These are phyloP conservation scores for Phialophora verrucosa DNA, from an alignment of 2,329 filamentous ascomycete genomes.

Conservation along the genomic window DNA sequence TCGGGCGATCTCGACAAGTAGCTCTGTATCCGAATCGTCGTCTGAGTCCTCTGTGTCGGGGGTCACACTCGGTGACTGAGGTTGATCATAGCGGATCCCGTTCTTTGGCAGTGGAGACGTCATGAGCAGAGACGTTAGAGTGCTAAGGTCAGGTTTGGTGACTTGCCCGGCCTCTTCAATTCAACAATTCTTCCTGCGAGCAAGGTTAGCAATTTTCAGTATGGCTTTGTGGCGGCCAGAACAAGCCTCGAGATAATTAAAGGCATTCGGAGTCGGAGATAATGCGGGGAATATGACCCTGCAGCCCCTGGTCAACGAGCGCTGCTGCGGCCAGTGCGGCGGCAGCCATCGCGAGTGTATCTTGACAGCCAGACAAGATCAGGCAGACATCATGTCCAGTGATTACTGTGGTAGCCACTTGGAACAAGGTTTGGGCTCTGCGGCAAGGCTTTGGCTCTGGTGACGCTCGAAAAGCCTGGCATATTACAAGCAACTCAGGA, in stretches of 20 bases:
- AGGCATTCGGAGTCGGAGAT: constrained; percentile 1
- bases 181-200: not conserved
- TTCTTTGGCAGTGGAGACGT: not conserved
- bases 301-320: not conserved
- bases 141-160: not conserved
- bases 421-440: not conserved
- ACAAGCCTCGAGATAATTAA: not conserved
- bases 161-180: not conserved
- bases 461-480: not conserved
- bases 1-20: not conserved
- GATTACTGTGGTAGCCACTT: not conserved
- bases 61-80: not conserved
- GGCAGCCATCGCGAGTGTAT: not conserved
- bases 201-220: not conserved
- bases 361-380: not conserved
- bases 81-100: not conserved
- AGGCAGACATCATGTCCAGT: not conserved
- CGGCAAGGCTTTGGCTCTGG: not conserved
- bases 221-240: not conserved
- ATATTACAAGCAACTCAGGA: no score
- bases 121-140: not conserved
- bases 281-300: not conserved
- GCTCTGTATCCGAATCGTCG: constrained; percentile 1
- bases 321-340: not conserved
- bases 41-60: not conserved